Conservation (phyloP, 1,139 yeast genomes). For the Yamadazyma aaseri region DNA sequence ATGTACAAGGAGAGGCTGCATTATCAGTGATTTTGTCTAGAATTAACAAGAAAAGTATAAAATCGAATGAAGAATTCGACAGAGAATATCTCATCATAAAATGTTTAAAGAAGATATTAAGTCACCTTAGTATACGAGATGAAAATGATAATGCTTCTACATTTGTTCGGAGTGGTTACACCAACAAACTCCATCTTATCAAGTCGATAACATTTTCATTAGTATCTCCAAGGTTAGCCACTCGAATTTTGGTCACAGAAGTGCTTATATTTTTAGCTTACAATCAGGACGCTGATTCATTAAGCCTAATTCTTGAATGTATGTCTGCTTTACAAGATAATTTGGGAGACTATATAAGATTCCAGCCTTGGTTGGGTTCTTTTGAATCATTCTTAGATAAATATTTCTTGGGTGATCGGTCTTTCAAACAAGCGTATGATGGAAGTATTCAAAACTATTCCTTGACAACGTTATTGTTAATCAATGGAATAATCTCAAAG, state of each 20-base stretch:
- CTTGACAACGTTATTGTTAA: conserved; percentile 43
- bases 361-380: conserved; percentile 44
- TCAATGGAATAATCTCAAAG: conserved; percentile 42
- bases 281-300: conserved; percentile 19
- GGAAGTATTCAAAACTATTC: conserved; percentile 36
- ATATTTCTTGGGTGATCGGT: conserved; percentile 21
- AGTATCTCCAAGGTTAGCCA: conserved; percentile 40
- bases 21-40: conserved; percentile 39
- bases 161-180: conserved; percentile 13
- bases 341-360: conserved; percentile 34
- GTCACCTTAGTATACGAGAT: conserved; percentile 11
- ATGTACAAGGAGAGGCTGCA: conserved; percentile 47
- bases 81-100: conserved; percentile 38
- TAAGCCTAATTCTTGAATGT: conserved; percentile 31
- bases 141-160: conserved; percentile 14
- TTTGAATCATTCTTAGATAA: conserved; percentile 38
- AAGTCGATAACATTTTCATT: conserved; percentile 39
- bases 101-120: conserved; percentile 37
- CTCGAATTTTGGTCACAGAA: conserved; percentile 44
- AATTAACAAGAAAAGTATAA: conserved; percentile 43
- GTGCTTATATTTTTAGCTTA: conserved; percentile 39
- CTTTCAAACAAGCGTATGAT: conserved; percentile 17
- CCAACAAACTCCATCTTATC: conserved; percentile 32
- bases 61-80: conserved; percentile 46
- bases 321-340: conserved; percentile 35